Percentiles rank a stretch among this genome's conserved stretches.
These are phyloP conservation scores for Colletotrichum horii DNA, from an alignment of 2,329 filamentous ascomycete genomes.

Conservation along the genomic window DNA sequence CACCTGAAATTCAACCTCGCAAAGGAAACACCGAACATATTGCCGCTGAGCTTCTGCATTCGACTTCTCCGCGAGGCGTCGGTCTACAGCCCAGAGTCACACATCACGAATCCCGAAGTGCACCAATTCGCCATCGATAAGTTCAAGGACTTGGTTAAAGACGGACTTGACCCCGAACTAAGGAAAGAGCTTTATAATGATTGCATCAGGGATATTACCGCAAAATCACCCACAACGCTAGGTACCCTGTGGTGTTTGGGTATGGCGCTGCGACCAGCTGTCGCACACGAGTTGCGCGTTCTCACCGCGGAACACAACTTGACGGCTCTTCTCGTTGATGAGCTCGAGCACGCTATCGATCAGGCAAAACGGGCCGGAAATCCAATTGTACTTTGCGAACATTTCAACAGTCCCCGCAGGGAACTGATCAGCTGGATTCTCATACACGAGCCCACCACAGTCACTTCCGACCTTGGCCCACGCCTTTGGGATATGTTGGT, in stretches of 20 bases:
- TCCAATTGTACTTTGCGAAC: constrained; percentile 49
- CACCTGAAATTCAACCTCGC: constrained; percentile 48
- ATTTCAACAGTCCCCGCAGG: constrained; percentile 56
- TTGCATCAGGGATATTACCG: constrained; percentile 72
- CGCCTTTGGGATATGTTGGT: constrained; percentile 77
- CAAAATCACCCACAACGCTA: constrained; percentile 66
- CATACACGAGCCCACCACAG: constrained; percentile 61
- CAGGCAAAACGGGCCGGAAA: constrained; percentile 46
- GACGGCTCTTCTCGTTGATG: constrained; percentile 65
- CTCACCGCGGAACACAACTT: constrained; percentile 67
- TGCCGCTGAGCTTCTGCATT: constrained; percentile 60
- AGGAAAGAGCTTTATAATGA: constrained; percentile 67
- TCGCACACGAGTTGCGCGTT: constrained; percentile 57
- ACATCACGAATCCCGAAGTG: constrained; percentile 64
- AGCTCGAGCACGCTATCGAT: constrained; percentile 63
- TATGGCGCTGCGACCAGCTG: constrained; percentile 50
- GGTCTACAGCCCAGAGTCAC: constrained; percentile 54
- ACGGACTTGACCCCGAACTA: constrained; percentile 58
- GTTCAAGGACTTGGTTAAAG: constrained; percentile 63
- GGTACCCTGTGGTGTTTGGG: constrained; percentile 75
- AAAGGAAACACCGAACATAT: constrained; percentile 35
- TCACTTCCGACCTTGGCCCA: constrained; percentile 66
- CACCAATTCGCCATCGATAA: constrained; percentile 68
- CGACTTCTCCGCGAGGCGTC: constrained; percentile 76
- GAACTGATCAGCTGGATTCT: constrained; percentile 66